phyloP scores from a whole-genome alignment of 331 rosid genomes.

The Malus hybrid region DNA sequence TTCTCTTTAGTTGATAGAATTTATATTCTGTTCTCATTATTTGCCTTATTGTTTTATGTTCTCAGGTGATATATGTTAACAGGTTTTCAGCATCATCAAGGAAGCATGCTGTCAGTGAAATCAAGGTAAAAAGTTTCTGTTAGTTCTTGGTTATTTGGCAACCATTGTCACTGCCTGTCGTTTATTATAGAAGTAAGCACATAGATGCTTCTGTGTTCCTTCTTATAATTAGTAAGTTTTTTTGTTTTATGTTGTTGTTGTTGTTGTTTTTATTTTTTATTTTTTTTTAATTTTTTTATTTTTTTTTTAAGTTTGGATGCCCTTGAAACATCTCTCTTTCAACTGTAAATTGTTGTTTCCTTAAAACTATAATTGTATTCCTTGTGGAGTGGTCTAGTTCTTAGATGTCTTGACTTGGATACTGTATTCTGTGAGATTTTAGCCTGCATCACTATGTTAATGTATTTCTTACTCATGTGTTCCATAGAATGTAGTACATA shows the following conservation, averaged over 20 bases:
- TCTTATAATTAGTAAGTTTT: neutral
- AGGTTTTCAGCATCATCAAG: conserved; percentile 75
- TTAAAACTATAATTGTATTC: neutral
- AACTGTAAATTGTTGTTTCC: neutral
- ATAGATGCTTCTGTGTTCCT: neutral
- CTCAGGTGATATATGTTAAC: conserved; percentile 87
- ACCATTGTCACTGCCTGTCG: neutral
- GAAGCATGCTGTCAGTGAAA: conserved; percentile 69
- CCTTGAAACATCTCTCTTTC: neutral
- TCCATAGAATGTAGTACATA: neutral
- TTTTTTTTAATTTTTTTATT: too few species aligned
- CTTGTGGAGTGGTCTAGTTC: neutral
- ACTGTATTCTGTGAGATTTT: neutral
- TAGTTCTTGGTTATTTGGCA: conserved; percentile 12
- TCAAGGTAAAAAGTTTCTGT: conserved; percentile 85
- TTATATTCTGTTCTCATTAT: neutral
- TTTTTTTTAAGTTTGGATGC: neutral
- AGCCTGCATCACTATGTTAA: neutral
- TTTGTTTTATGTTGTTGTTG: too few species aligned
- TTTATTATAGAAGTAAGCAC: neutral
- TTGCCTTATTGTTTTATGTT: conserved; percentile 17
- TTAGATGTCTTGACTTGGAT: neutral
- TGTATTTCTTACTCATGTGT: neutral
- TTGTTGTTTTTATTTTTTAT: too few species aligned
- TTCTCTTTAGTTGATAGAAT: neutral